Percentiles rank a stretch among this genome's conserved stretches.
Conservation (phyloP, 768 basidiomycete genomes). For the Inosperma sp. region DNA sequence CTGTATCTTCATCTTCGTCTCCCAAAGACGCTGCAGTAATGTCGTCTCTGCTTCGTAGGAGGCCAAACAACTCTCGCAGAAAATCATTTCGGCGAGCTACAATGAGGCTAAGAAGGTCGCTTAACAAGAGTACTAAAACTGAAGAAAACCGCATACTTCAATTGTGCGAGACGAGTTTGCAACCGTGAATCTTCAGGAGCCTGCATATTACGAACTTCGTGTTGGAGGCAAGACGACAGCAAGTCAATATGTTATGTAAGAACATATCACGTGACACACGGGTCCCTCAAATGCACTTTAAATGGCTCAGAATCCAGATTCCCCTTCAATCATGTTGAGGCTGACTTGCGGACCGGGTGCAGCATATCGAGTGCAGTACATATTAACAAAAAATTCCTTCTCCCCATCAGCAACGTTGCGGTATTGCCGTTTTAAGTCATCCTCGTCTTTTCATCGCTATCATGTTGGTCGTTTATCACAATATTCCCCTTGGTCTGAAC, state of each 20-base stretch:
- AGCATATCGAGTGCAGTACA: too few species aligned
- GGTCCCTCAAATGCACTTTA: too few species aligned
- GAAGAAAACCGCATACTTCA: constrained; percentile 32
- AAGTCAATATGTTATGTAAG: too few species aligned
- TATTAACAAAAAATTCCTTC: too few species aligned
- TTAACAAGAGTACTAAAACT: constrained; percentile 3
- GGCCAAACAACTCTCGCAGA: constrained; percentile 64
- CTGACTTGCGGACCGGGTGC: too few species aligned
- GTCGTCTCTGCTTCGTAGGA: constrained; percentile 53
- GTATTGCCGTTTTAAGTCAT: not conserved
- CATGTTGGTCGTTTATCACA: constrained; percentile 12
- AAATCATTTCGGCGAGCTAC: constrained; percentile 63
- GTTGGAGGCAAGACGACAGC: not conserved
- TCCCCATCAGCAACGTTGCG: too few species aligned
- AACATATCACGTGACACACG: too few species aligned
- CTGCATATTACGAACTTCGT: constrained; percentile 7
- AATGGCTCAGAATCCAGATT: too few species aligned
- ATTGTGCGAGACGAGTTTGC: constrained; percentile 40
- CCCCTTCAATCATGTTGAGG: too few species aligned
- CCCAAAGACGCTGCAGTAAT: constrained; percentile 40
- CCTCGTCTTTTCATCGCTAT: not conserved
- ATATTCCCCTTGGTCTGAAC: constrained; percentile 40
- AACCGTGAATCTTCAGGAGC: constrained; percentile 18
- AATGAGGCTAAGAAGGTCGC: constrained; percentile 45
- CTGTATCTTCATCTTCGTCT: constrained; percentile 41